Conservation (phyloP, 805 yeast genomes). For the Hermanozyma aechmeae region DNA sequence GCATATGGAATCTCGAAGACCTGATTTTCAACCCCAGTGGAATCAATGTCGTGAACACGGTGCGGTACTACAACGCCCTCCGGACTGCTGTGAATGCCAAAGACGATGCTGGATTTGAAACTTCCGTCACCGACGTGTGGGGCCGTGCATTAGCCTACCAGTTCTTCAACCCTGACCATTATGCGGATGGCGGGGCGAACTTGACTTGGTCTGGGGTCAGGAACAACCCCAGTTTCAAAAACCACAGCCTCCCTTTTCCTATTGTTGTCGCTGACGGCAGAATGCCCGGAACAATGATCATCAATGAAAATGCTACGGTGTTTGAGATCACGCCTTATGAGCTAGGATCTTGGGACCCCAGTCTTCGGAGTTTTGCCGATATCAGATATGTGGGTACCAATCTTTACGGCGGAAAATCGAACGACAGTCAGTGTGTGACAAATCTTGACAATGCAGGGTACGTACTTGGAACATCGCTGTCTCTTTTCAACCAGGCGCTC, state of each 20-base stretch:
- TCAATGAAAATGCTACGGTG: constrained; percentile 27
- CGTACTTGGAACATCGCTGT: constrained; percentile 73
- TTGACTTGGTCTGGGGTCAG: background rate
- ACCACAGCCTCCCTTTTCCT: constrained; percentile 30
- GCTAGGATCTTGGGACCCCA: constrained; percentile 84
- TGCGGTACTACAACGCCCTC: constrained; percentile 8
- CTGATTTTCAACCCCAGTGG: constrained; percentile 60
- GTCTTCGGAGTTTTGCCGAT: constrained; percentile 55
- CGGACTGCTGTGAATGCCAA: constrained; percentile 6
- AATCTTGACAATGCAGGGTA: constrained; percentile 81
- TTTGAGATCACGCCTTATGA: constrained; percentile 31
- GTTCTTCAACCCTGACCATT: constrained; percentile 6
- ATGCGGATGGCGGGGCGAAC: constrained; percentile 9
- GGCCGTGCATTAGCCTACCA: constrained; percentile 10
- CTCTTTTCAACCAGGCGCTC: constrained; percentile 64
- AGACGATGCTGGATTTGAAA: constrained; percentile 5
- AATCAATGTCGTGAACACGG: constrained; percentile 41
- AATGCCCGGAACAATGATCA: constrained; percentile 21
- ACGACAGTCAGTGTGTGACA: constrained; percentile 39
- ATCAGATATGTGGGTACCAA: constrained; percentile 63
- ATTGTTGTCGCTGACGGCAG: constrained; percentile 30
- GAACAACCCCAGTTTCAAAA: constrained; percentile 14
- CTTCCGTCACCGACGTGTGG: constrained; percentile 11
- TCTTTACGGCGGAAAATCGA: constrained; percentile 50
- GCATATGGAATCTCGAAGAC: constrained; percentile 61